Evolutionary conservation across 208 protist genomes (phyloP), one percentile per base, ranked within the genome.

Genomic region (Wallacemonas collosoma): DNA sequence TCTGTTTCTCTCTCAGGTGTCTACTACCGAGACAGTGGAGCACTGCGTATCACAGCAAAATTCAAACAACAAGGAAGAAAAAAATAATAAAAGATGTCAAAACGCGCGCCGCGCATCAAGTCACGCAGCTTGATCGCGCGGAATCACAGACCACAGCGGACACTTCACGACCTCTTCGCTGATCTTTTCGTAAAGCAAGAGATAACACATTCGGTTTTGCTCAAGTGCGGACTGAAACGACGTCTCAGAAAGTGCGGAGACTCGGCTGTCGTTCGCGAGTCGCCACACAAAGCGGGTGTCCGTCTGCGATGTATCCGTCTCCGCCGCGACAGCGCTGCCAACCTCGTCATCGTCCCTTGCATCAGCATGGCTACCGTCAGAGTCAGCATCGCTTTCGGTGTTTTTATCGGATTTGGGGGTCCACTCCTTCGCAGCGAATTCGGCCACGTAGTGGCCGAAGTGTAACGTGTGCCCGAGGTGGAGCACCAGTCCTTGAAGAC

Each of bases 111-210:
- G 26, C 26, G 26, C 26, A 26, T 26, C 26, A 26, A 26, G 26
- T 41, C 67, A 38, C 9, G 12, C 53, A 44, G 40, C 67, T 9
- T 43, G n/a, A 40, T 40, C 44, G 26, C 60, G 41, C 9, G 55
- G 89, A 85, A 91, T 64, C 38, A 92, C 84, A 45, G 67, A 45
- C 66, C 66, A 81, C 3, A 83, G 70, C 2, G 81, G 75, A 39
- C 80, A 85, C 17, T 68, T 68, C 17, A 86, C 79, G 9, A 74
- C 57, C 63, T 83, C 76, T 69, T 90, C 85, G 12, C 15, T 54
- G 5, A 90, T 69, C 62, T 82, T 89, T 61, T 95, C 87, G 40
- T 93, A 95, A 1, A 91, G 56, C 5, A 95, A 70, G 6, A 95
- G 68, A 61, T 95, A 95, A 41, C 71, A 73, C 39, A 40, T 56